Evolutionary conservation across 352 stramenopile species (phyloP), one percentile per base, ranked within the genome.

Genomic region (Phytophthora litchii): DNA sequence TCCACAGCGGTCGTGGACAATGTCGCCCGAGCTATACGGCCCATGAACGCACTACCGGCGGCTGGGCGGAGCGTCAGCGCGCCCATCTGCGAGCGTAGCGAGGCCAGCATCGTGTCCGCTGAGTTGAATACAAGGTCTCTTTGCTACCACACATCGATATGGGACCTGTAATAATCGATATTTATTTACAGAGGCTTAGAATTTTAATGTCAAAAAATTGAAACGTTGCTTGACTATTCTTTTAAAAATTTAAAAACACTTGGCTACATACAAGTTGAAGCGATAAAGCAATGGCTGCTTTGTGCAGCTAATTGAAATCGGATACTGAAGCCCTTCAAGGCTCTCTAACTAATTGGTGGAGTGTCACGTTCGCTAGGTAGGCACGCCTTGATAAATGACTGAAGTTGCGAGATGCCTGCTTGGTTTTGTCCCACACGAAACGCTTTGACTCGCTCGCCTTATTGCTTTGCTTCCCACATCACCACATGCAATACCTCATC

Each of bases 41-140:
- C 53, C 20, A 70, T 38, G 10, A 73, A 61, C 36, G 47, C 63
- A 42, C 56, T 72, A 7, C 51, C 63, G 38, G 59, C 62, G 55
- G 62, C 58, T 8, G 68, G 65, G 67, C 82, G 76, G 65, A 92
- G 74, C 70, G 79, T 84, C 46, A 92, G 70, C 37, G 70, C 53
- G 57, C 70, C 58, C 64, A 89, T 64, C 58, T 81, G 76, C 59
- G 74, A 80, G 61, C 79, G 78, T 50, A 89, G 60, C 35, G 70
- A 73, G 46, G 72, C 73, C 60, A 92, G 63, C 82, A 92, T 89
- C 37, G 20, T 80, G 34, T 53, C 59, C 34, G 29, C 23, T 20
- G 36, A 55, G 44, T 38, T 70, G 51, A 61, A 58, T 57, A 46
- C 34, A 25, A 43, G 37, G 36, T 12, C 40, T 66, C 41, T 66